These are phyloP conservation scores for Ceratorhiza oryzae-sativae DNA, from an alignment of 1,284 basidiomycete genomes.

Conservation along the genomic window DNA sequence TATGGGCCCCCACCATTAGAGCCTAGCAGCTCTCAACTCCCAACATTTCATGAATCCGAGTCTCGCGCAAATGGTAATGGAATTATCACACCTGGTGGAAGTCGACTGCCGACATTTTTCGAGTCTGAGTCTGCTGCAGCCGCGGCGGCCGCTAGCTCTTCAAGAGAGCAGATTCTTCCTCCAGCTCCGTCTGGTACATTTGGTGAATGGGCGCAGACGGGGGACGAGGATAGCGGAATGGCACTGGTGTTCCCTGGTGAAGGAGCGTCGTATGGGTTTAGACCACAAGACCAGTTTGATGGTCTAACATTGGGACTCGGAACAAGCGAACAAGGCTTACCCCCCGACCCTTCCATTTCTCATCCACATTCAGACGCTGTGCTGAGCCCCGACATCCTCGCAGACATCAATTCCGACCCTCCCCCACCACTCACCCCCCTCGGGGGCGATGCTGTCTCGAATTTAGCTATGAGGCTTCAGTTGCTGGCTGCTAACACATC, in stretches of 20 bases:
- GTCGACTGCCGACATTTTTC: conserved; percentile 71
- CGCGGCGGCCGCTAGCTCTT: conserved; percentile 47
- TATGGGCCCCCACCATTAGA: conserved; percentile 16
- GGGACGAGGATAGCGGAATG: neutral
- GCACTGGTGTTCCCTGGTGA: conserved; percentile 63
- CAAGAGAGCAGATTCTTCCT: conserved; percentile 42
- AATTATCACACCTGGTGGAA: conserved; percentile 59
- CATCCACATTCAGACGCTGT: conserved; percentile 23
- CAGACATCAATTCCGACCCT: conserved; percentile 22
- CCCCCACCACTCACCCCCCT: conserved; percentile 32
- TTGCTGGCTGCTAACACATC: conserved; percentile 58
- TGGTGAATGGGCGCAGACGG: conserved; percentile 25
- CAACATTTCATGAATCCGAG: conserved; percentile 41
- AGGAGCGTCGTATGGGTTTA: conserved; percentile 74
- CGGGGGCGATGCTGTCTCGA: conserved; percentile 64
- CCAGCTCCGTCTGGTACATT: conserved; percentile 31
- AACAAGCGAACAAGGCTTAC: conserved; percentile 69
- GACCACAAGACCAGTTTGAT: conserved; percentile 72
- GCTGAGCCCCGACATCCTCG: conserved; percentile 24
- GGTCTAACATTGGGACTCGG: conserved; percentile 71
- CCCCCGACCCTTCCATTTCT: conserved; percentile 46
- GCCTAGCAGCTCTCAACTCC: conserved; percentile 29
- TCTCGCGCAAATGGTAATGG: conserved; percentile 36
- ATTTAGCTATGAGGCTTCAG: conserved; percentile 64
- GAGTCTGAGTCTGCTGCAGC: conserved; percentile 69